Evolutionary conservation across 2,329 filamentous ascomycete species (phyloP).

Genomic region (Septoria petroselini): DNA sequence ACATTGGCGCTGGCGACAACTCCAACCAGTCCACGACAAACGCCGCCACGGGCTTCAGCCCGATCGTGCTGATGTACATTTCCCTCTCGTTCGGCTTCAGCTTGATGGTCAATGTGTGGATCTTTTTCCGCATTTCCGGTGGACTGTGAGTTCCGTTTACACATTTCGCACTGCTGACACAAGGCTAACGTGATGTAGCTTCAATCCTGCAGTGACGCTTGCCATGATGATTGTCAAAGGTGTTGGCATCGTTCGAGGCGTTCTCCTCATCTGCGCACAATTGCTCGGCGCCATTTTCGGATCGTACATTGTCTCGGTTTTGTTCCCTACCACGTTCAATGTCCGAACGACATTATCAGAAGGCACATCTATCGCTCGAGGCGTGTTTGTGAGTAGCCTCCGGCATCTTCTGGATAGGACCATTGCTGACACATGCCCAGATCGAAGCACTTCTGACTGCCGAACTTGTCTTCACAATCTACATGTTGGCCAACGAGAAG

Average conservation of each 20-base stretch:
- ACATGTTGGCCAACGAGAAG: slow-evolving; percentile 44
- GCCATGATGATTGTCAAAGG: slow-evolving; percentile 37
- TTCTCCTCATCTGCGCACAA: slow-evolving; percentile 38
- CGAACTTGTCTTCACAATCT: slow-evolving; percentile 43
- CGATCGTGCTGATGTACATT: slow-evolving; percentile 40
- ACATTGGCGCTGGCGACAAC: slow-evolving; percentile 33
- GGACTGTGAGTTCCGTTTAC: slow-evolving; percentile 29
- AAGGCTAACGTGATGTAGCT: slow-evolving; percentile 18
- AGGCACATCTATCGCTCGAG: slow-evolving; percentile 39
- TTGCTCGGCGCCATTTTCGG: slow-evolving; percentile 41
- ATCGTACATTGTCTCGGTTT: slow-evolving; percentile 36
- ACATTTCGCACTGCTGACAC: background rate
- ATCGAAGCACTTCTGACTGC: slow-evolving; percentile 44
- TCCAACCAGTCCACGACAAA: slow-evolving; percentile 29
- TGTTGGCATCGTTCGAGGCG: slow-evolving; percentile 37
- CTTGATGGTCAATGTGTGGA: slow-evolving; percentile 44
- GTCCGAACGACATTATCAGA: slow-evolving; percentile 38
- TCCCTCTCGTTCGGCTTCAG: slow-evolving; percentile 43
- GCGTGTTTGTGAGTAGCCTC: slow-evolving; percentile 35
- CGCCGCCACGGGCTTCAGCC: slow-evolving; percentile 32
- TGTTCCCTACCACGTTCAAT: slow-evolving; percentile 41
- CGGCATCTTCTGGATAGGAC: background rate
- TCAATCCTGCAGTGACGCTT: slow-evolving; percentile 39
- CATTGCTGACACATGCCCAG: slow-evolving; percentile 3
- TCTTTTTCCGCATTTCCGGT: slow-evolving; percentile 41